Percentiles rank a stretch among this genome's conserved stretches.
Conservation (phyloP, 768 basidiomycete species). For the Heimioporus sp. region DNA sequence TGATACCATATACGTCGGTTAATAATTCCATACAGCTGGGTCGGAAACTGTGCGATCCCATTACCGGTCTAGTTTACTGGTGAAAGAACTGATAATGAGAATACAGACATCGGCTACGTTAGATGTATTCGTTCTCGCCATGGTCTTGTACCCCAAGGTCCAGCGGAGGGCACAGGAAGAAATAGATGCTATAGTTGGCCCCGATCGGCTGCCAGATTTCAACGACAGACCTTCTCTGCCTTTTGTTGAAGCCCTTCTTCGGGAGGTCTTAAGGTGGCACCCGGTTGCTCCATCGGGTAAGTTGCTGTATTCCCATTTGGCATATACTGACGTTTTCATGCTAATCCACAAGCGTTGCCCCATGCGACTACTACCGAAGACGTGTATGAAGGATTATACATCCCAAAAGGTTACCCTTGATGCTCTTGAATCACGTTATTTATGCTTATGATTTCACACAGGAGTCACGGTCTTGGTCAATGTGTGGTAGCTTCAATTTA, state of each 20-base stretch:
- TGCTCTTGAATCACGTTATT: not conserved
- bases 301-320: not conserved
- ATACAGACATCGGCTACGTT: constrained; percentile 20
- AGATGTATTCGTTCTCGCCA: constrained; percentile 25
- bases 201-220: constrained; percentile 20
- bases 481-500: constrained; percentile 14
- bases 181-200: constrained; percentile 22
- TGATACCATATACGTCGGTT: not conserved
- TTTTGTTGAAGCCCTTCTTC: constrained; percentile 22
- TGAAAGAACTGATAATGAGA: not conserved
- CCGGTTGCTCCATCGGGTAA: constrained; percentile 21
- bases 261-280: constrained; percentile 24
- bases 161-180: constrained; percentile 24
- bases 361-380: constrained; percentile 20
- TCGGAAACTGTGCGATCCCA: constrained; percentile 25
- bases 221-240: constrained; percentile 23
- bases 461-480: constrained; percentile 22
- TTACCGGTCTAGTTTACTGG: not conserved
- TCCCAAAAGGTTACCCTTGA: constrained; percentile 21
- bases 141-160: constrained; percentile 26
- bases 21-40: constrained; percentile 14
- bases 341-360: constrained; percentile 13
- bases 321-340: constrained; percentile 1
- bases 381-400: constrained; percentile 22
- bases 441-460: constrained; percentile 1